These are phyloP conservation scores for Priceomyces haplophilus DNA, from an alignment of 805 yeast species.

Conservation along the genomic window DNA sequence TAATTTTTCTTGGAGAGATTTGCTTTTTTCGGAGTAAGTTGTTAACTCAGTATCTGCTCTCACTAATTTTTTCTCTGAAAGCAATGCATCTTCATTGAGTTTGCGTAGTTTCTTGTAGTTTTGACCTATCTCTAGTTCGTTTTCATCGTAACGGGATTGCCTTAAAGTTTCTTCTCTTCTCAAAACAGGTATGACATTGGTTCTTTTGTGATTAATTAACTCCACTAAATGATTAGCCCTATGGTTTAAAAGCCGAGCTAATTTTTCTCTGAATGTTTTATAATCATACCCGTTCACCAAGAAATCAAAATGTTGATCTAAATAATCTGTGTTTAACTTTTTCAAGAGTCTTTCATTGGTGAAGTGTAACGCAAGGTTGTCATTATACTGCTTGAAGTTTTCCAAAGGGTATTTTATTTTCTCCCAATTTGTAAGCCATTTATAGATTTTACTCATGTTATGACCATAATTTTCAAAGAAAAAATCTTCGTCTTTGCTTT, in stretches of 20 bases:
- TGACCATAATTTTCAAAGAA: slow-evolving; percentile 26
- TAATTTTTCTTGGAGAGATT: slow-evolving; percentile 14
- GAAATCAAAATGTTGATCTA: slow-evolving; percentile 2
- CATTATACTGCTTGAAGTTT: slow-evolving; percentile 19
- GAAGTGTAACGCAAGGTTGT: slow-evolving; percentile 14
- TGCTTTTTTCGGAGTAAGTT: slow-evolving; percentile 16
- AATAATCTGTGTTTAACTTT: slow-evolving; percentile 17
- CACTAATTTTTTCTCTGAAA: slow-evolving; percentile 30
- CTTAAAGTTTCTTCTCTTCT: slow-evolving; percentile 27
- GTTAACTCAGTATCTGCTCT: slow-evolving; percentile 30
- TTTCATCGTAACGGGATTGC: slow-evolving; percentile 31
- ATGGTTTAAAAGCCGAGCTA: slow-evolving; percentile 25
- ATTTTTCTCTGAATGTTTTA: slow-evolving; percentile 24
- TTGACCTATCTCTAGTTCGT: slow-evolving; percentile 32
- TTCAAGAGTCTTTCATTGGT: slow-evolving; percentile 25
- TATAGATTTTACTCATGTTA: slow-evolving; percentile 19
- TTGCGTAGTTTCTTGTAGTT: slow-evolving; percentile 30
- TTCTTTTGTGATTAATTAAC: slow-evolving; percentile 12
- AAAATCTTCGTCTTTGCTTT: slow-evolving; percentile 14
- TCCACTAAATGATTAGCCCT: slow-evolving; percentile 21
- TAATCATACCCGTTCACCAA: slow-evolving; percentile 17
- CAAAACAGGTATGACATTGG: slow-evolving; percentile 17
- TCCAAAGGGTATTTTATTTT: slow-evolving; percentile 12
- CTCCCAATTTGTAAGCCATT: slow-evolving; percentile 29
- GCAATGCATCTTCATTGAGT: slow-evolving; percentile 33